Percentiles rank a stretch among this genome's conserved stretches.
phyloP scores from a whole-genome alignment of 2,329 filamentous ascomycete genomes.

The Trichoderma atroviride region DNA sequence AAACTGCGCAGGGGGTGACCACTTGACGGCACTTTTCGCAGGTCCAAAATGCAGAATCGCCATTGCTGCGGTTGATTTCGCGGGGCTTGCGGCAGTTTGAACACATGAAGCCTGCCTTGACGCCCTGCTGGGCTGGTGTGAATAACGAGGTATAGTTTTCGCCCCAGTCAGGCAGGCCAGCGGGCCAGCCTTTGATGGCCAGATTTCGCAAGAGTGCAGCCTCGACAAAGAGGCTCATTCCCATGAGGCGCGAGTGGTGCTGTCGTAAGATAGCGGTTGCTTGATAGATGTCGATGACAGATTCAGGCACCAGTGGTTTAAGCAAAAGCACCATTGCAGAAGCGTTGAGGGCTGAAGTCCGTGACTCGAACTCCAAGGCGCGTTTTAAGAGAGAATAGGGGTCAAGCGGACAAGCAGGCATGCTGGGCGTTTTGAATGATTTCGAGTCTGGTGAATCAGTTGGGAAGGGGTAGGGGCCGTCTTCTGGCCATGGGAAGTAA shows the following conservation, averaged over 20 bases:
- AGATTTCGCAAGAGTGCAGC: conserved; percentile 64
- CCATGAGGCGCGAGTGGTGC: conserved; percentile 62
- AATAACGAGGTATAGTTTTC: conserved; percentile 59
- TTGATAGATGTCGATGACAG: conserved; percentile 58
- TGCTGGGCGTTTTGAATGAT: conserved; percentile 25
- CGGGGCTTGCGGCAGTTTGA: conserved; percentile 59
- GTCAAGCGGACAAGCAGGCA: conserved; percentile 49
- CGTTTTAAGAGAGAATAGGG: conserved; percentile 58
- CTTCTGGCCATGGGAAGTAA: conserved; percentile 61
- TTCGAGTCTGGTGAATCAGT: conserved; percentile 30
- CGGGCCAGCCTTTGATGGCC: conserved; percentile 60
- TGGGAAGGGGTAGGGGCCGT: conserved; percentile 58
- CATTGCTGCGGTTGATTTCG: conserved; percentile 52
- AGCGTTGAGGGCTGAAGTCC: conserved; percentile 59
- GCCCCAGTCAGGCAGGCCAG: conserved; percentile 54
- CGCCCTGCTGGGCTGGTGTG: conserved; percentile 55
- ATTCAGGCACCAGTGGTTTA: conserved; percentile 57
- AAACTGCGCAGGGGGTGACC: conserved; percentile 62
- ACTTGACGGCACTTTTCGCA: conserved; percentile 58
- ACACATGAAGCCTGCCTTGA: conserved; percentile 58
- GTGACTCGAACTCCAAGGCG: conserved; percentile 59
- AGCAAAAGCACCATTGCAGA: conserved; percentile 64
- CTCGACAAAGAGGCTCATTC: conserved; percentile 62
- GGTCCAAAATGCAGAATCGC: conserved; percentile 54
- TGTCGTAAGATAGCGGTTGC: conserved; percentile 60